phyloP scores from a whole-genome alignment of 139 green algal species.

The Chlorella sp. region DNA sequence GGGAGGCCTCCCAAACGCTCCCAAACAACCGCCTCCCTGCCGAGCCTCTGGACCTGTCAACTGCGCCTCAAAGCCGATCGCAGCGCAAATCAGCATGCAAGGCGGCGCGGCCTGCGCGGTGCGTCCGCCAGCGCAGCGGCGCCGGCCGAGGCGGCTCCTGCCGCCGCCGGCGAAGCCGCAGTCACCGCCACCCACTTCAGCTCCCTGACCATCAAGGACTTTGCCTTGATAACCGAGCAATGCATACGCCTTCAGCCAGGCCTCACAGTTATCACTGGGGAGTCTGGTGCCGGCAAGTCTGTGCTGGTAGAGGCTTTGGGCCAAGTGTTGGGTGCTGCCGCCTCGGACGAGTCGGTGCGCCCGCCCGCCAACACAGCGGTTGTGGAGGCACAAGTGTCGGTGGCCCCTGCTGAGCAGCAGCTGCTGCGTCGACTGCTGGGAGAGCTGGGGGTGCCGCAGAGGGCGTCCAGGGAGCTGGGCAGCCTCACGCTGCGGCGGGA shows the following conservation, averaged over 20 bases:
- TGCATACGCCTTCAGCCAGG: slow-evolving; percentile 72
- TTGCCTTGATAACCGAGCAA: slow-evolving; percentile 82
- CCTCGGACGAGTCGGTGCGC: slow-evolving; percentile 71
- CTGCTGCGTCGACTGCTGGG: slow-evolving; percentile 44
- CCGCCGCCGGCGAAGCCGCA: neutral
- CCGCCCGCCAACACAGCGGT: slow-evolving; percentile 63
- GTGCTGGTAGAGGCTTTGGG: slow-evolving; percentile 81
- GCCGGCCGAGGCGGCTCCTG: neutral
- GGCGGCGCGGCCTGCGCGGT: neutral
- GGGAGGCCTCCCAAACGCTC: no score
- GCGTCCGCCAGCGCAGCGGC: neutral
- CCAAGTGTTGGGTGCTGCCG: slow-evolving; percentile 75
- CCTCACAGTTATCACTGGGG: slow-evolving; percentile 86
- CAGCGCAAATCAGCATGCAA: neutral
- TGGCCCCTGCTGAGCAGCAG: slow-evolving; percentile 38
- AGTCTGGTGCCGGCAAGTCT: slow-evolving; percentile 89
- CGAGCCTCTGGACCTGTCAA: neutral
- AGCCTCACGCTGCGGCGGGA: slow-evolving; percentile 49
- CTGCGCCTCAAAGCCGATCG: no score
- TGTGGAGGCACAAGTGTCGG: slow-evolving; percentile 45
- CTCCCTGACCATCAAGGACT: slow-evolving; percentile 72
- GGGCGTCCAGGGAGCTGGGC: neutral
- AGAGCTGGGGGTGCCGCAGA: slow-evolving; percentile 32
- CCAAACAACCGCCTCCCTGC: no score
- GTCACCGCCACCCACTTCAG: slow-evolving; percentile 23